These are phyloP conservation scores for Fusarium papillatum DNA, from an alignment of 2,329 filamentous ascomycete species.

Conservation along the genomic window DNA sequence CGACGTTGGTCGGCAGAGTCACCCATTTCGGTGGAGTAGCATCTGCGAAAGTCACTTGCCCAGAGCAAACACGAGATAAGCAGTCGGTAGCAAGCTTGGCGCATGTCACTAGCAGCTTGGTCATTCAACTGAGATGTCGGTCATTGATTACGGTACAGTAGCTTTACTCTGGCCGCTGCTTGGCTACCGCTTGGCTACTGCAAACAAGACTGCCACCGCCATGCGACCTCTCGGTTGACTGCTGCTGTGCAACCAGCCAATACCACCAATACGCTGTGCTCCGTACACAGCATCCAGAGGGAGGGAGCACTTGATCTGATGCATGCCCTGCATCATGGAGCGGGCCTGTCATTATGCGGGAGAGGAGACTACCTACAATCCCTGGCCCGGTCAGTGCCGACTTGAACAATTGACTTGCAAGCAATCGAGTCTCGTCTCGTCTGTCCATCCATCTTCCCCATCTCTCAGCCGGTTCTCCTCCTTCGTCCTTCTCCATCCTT, in stretches of 20 bases:
- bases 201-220: neutral
- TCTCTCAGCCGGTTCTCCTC: slow-evolving; percentile 1
- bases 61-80: slow-evolving; percentile 31
- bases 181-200: neutral
- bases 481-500: slow-evolving; percentile 7
- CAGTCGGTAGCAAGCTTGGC: slow-evolving; percentile 26
- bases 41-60: neutral
- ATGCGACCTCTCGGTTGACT: neutral
- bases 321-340: slow-evolving; percentile 9
- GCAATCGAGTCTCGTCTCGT: slow-evolving; percentile 4
- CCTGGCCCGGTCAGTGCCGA: slow-evolving; percentile 21
- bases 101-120: slow-evolving; percentile 25
- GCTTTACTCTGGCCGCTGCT: slow-evolving; percentile 16
- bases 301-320: neutral
- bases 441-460: neutral
- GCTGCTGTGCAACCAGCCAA: neutral
- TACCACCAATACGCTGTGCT: neutral
- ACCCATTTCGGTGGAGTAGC: neutral
- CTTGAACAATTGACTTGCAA: slow-evolving; percentile 7
- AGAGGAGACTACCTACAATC: neutral
- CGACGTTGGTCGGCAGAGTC: neutral
- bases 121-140: neutral
- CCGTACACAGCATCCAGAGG: neutral
- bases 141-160: neutral
- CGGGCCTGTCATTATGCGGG: slow-evolving; percentile 4